Evolutionary conservation across 2,329 filamentous ascomycete species (phyloP), one percentile per base, ranked within the genome.

Genomic region (Huntiella abstrusa): DNA sequence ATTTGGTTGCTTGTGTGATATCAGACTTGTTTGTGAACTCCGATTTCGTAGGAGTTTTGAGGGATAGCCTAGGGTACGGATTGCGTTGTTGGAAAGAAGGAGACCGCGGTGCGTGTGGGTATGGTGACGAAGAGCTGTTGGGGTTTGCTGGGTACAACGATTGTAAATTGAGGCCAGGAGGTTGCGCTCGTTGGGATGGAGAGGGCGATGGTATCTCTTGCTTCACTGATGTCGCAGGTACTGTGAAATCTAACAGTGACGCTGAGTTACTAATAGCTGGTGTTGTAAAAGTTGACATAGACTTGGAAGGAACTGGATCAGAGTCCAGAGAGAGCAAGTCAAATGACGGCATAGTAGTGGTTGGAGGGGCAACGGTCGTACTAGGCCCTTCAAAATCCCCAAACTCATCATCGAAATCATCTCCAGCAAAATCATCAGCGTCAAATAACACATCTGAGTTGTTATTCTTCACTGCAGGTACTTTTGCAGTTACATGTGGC

Each of bases 391-490:
- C 41, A 51, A 60, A 77, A 76, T 70, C 67, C 4, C 62, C 62
- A 17, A 60, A 58, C 7, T 58, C 55, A 33, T 74, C 69, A 32
- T 70, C 70, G 15, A 32, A 38, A 40, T 44, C 16, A 17, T 34
- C 32, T 15, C 8, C 17, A n/a, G 70, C 59, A 52, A 70, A 70
- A 43, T 74, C 68, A 37, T 71, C 69, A 33, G 71, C 77, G 58
- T 83, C 78, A 56, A 83, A 83, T 2, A 83, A 62, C 3, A 83
- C 69, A 52, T 75, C 70, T 2, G 70, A 59, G 38, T 73, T 61
- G 1, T 28, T 28, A 28, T 28, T 28, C 22, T 28, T 28, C 22
- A 10, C 22, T 10, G 8, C 7, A 28, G 22, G 22, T 28, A 28
- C 6, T 10, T 28, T 28, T 28, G 22, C 8, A 10, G 7, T 28